These are phyloP conservation scores for grape (Vitis vinifera) DNA, from an alignment of 164 flowering plant genomes.

Conservation along the genomic window ASM3070453v1 NC_081815.1:18698001-18698500, in stretches of 20 bases:
- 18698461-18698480: too few species aligned
- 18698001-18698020: too few species aligned
- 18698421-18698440: background rate
- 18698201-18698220: background rate
- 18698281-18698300: conserved; percentile 77
- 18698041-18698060: background rate
- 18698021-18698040: background rate
- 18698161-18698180: conserved; percentile 95
- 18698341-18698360: conserved; percentile 1
- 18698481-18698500: too few species aligned
- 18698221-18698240: background rate
- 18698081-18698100: conserved; percentile 22
- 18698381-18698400: too few species aligned
- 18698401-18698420: too few species aligned
- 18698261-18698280: conserved; percentile 80
- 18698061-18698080: background rate
- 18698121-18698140: conserved; percentile 71
- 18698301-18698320: conserved; percentile 82
- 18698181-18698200: conserved; percentile 32
- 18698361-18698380: background rate
- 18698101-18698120: conserved; percentile 94
- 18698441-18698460: background rate
- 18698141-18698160: conserved; percentile 75
- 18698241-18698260: background rate
- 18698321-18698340: conserved; percentile 52